phyloP scores from a whole-genome alignment of 2,329 filamentous ascomycete species.

The Diaporthe velutina region DNA sequence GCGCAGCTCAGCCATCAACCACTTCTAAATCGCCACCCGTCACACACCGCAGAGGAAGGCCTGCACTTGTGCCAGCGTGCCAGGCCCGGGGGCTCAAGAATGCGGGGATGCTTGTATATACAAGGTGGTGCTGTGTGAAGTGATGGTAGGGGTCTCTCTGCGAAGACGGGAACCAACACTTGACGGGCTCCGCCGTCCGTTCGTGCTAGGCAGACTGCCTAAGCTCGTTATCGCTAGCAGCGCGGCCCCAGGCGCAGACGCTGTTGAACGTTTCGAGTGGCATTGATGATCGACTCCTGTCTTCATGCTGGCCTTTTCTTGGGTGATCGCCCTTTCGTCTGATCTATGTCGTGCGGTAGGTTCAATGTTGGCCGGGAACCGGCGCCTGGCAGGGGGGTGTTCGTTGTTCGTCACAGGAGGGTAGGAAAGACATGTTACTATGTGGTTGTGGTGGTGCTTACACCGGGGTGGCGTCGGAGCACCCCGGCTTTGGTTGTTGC shows the following conservation, averaged over 20 bases:
- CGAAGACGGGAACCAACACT: background rate
- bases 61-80: background rate
- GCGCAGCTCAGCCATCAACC: background rate
- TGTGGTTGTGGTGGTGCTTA: background rate
- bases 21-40: background rate
- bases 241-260: background rate
- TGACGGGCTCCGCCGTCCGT: slow-evolving; percentile 28
- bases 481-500: background rate
- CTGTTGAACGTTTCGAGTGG: slow-evolving; percentile 11
- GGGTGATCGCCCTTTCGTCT: slow-evolving; percentile 5
- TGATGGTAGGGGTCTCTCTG: background rate
- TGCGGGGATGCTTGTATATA: background rate
- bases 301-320: slow-evolving; percentile 15
- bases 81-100: background rate
- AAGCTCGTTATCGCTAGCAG: background rate
- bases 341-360: background rate
- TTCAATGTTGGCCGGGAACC: too few species aligned
- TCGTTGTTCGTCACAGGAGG: background rate
- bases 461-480: background rate
- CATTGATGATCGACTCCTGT: slow-evolving; percentile 30
- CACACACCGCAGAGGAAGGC: background rate
- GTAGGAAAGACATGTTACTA: background rate
- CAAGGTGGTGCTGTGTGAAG: background rate
- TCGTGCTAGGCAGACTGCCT: slow-evolving; percentile 15
- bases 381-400: slow-evolving; percentile 13